A percentile compares a stretch with the other conserved stretches of the same genome.
Evolutionary conservation across 2,329 filamentous ascomycete species (phyloP).

Genomic region (Byssoonygena ceratinophila): DNA sequence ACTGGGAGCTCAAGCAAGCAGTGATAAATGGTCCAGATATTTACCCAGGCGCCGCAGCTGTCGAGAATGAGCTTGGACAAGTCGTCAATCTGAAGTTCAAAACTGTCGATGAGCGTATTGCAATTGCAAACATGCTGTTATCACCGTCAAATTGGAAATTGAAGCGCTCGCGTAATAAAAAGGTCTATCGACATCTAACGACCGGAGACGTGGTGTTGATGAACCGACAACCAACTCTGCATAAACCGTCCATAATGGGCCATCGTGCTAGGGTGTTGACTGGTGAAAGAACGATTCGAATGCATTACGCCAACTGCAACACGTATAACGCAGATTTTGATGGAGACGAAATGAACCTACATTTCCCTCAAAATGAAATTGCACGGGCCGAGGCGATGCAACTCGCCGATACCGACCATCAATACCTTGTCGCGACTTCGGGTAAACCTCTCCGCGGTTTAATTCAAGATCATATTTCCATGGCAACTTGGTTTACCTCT

Average conservation of each 20-base stretch:
- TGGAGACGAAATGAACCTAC: slow-evolving; percentile 99
- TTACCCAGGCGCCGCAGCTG: slow-evolving; percentile 87
- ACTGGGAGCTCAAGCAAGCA: slow-evolving; percentile 86
- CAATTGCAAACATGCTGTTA: slow-evolving; percentile 84
- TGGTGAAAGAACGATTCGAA: slow-evolving; percentile 92
- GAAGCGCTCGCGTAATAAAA: slow-evolving; percentile 76
- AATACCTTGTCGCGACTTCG: slow-evolving; percentile 87
- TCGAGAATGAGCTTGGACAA: slow-evolving; percentile 91
- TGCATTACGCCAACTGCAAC: slow-evolving; percentile 99
- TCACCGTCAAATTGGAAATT: slow-evolving; percentile 67
- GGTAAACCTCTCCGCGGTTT: slow-evolving; percentile 89
- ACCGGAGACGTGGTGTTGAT: slow-evolving; percentile 96
- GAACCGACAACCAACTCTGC: slow-evolving; percentile 95
- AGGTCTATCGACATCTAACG: slow-evolving; percentile 88
- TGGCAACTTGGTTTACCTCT: slow-evolving; percentile 81
- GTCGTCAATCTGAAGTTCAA: slow-evolving; percentile 81
- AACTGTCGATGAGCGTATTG: slow-evolving; percentile 74
- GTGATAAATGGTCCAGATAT: slow-evolving; percentile 89
- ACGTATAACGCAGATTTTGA: slow-evolving; percentile 99
- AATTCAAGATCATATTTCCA: slow-evolving; percentile 96
- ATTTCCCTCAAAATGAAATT: slow-evolving; percentile 95
- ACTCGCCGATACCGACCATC: slow-evolving; percentile 91
- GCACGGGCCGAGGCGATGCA: slow-evolving; percentile 85
- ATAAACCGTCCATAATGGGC: slow-evolving; percentile 98
- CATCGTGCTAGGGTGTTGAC: slow-evolving; percentile 85